Evolutionary conservation across 345 rosid species (phyloP), one percentile per base, ranked within the genome.

Genomic region (Boechera stricta): DNA sequence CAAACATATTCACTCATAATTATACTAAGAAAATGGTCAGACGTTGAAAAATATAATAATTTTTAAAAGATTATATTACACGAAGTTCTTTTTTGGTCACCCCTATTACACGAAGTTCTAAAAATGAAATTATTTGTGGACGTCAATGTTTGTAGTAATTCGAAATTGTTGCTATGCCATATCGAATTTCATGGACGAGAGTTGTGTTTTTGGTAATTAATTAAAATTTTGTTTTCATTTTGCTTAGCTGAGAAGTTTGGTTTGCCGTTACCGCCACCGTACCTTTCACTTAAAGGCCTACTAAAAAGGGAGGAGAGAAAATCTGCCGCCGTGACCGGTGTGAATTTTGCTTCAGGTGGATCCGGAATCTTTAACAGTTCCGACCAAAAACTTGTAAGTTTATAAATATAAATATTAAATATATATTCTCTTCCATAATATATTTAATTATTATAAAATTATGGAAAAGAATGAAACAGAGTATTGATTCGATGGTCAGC

Each of bases 331-430:
- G 60, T 80, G 4, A 77, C 76, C 5, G 90, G 94, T 4, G 83
- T 90, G 8, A 90, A 83, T 81, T 90, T 90, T 38, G 92, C 90
- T 75, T 88, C 94, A 1, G 91, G 82, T 3, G 90, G 89, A 5
- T 84, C 91, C 3, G 91, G 88, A 18, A 90, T 93, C 83, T 85
- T 93, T 75, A 82, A 86, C 32, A 48, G 87, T 70, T 24, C 84
- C 1, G 91, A 86, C 54, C 75, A 81, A 42, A 7, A 29, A 12
- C 64, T 76, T 44, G 98, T 90, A 82, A 73, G 94, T 73, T 39
- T 35, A 2, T 54, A 12, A 0, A 4, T 10, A 10, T 54, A 54
- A 24, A 11, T 18, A 68, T 5, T 6, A 13, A 11, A 15, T 32
- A 26, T n/a, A 26, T 28, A 59, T 60, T 49, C 6, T 15, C 1